These are phyloP conservation scores for Aspergillus incahuasiensis DNA, from an alignment of 495 filamentous ascomycete species.

Conservation along the genomic window DNA sequence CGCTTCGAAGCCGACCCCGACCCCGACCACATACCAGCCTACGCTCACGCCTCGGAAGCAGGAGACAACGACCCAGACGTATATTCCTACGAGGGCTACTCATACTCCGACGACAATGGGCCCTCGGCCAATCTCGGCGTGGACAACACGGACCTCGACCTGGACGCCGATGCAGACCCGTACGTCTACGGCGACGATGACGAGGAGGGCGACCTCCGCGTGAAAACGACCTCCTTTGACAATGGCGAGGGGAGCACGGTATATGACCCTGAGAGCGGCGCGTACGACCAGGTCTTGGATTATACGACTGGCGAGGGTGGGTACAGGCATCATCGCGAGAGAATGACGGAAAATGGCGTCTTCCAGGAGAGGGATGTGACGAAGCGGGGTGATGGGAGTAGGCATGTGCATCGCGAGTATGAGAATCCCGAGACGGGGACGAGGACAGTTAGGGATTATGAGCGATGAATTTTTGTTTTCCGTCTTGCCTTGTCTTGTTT, in stretches of 20 bases:
- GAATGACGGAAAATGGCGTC: constrained; percentile 25
- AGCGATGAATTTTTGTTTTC: neutral
- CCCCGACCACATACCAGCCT: neutral
- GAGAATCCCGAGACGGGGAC: constrained; percentile 38
- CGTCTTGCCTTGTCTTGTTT: no score
- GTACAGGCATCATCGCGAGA: constrained; percentile 35
- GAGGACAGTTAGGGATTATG: neutral
- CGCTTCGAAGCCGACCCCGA: neutral
- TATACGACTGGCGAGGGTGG: constrained; percentile 24
- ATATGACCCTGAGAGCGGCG: constrained; percentile 30
- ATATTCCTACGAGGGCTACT: neutral
- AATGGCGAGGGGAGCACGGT: constrained; percentile 9
- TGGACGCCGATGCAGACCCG: neutral
- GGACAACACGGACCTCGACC: no score
- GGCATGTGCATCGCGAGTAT: constrained; percentile 35
- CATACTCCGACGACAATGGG: no score
- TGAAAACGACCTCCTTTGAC: neutral
- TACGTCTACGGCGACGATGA: neutral
- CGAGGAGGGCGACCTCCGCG: neutral
- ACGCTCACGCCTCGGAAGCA: neutral
- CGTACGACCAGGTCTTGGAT: constrained; percentile 39
- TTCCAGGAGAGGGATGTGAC: constrained; percentile 36
- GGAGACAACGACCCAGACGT: neutral
- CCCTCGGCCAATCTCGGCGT: no score
- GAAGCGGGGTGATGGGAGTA: constrained; percentile 29